phyloP scores from a whole-genome alignment of 106 monocot species.

The Allium fistulosum region DNA sequence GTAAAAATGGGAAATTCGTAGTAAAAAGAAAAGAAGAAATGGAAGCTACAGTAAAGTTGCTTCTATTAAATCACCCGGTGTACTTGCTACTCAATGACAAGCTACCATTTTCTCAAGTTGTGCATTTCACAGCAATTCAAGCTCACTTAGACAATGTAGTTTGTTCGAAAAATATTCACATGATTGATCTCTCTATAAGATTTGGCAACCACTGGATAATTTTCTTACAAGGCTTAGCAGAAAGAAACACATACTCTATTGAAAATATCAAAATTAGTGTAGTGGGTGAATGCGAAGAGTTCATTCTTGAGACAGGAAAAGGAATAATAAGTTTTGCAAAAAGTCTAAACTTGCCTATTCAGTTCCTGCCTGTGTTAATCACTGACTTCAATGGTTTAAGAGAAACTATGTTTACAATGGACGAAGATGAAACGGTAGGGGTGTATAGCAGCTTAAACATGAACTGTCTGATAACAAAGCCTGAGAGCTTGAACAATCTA shows the following conservation, averaged over 20 bases:
- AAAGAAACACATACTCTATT: not conserved
- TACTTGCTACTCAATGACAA: not conserved
- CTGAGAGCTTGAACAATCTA: not conserved
- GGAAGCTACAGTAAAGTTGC: not conserved
- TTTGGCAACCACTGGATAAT: conserved; percentile 3
- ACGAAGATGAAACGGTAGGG: not conserved
- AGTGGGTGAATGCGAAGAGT: conserved; percentile 7
- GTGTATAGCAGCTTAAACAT: not conserved
- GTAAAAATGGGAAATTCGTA: not conserved
- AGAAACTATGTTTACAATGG: conserved; percentile 6
- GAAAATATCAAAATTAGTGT: conserved; percentile 18
- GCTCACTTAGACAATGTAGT: conserved; percentile 14
- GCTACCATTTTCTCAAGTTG: not conserved
- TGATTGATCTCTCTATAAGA: conserved; percentile 17
- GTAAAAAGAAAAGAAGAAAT: not conserved
- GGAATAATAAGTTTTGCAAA: conserved; percentile 5
- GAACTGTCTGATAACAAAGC: conserved; percentile 6
- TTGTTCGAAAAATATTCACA: conserved; percentile 4
- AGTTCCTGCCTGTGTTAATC: conserved; percentile 5
- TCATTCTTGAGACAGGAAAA: not conserved
- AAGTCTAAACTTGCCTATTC: not conserved
- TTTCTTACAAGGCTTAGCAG: conserved; percentile 13
- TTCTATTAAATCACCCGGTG: conserved; percentile 8
- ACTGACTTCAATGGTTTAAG: not conserved
- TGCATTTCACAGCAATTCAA: conserved; percentile 16